Percentiles rank a stretch among this genome's conserved stretches.
Conservation (phyloP, 768 basidiomycete genomes). For the Termitomyces sp. region DNA sequence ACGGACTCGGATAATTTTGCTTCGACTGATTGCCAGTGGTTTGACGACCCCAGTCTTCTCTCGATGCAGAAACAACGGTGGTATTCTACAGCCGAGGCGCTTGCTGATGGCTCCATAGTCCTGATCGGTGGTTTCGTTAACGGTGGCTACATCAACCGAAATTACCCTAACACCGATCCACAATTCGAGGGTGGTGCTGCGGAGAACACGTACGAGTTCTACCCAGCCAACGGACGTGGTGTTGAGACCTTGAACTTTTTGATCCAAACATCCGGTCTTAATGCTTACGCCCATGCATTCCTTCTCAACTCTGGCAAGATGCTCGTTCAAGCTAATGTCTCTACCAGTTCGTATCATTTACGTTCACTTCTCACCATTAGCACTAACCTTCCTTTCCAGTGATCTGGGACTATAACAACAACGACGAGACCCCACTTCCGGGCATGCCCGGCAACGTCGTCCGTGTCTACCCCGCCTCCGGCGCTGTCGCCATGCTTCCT, state of each 20-base stretch:
- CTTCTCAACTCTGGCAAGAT: slow-evolving; percentile 75
- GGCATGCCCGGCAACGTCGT: slow-evolving; percentile 71
- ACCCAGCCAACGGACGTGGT: slow-evolving; percentile 51
- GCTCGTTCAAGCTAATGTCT: slow-evolving; percentile 81
- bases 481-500: slow-evolving; percentile 86
- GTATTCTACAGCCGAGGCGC: slow-evolving; percentile 75
- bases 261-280: slow-evolving; percentile 69
- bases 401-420: slow-evolving; percentile 51
- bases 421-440: slow-evolving; percentile 62
- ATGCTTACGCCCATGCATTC: slow-evolving; percentile 72
- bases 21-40: slow-evolving; percentile 62
- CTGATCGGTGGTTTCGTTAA: slow-evolving; percentile 81
- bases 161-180: slow-evolving; percentile 71
- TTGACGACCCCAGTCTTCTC: slow-evolving; percentile 58
- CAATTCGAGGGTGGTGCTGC: slow-evolving; percentile 64
- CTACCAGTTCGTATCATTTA: slow-evolving; percentile 52
- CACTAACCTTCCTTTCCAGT: slow-evolving; percentile 19
- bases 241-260: slow-evolving; percentile 66
- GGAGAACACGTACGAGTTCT: slow-evolving; percentile 85
- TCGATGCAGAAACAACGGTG: slow-evolving; percentile 70
- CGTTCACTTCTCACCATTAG: neutral
- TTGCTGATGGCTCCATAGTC: slow-evolving; percentile 72
- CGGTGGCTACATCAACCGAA: slow-evolving; percentile 78
- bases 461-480: slow-evolving; percentile 88
- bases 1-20: slow-evolving; percentile 41